Evolutionary conservation across 164 flowering plant genomes (phyloP).

Genomic region (Saururus chinensis): DNA sequence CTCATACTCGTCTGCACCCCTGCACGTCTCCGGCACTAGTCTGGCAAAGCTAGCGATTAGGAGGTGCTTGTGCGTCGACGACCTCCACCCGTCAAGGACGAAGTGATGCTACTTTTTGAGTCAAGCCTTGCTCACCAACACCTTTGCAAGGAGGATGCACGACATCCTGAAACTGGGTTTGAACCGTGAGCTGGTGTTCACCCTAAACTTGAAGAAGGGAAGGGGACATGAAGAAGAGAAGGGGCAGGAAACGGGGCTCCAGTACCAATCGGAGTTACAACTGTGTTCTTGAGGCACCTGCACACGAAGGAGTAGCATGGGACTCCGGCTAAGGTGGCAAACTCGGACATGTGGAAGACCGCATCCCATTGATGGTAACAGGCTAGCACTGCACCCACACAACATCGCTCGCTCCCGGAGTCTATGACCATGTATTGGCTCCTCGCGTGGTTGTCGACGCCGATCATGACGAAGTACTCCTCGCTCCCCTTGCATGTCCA

Average conservation of each 20-base stretch:
- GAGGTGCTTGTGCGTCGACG: no score
- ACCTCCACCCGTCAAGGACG: no score
- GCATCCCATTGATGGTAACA: conserved; percentile 87
- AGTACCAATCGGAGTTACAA: conserved; percentile 50
- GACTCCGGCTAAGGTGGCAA: conserved; percentile 57
- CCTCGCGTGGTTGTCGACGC: conserved; percentile 81
- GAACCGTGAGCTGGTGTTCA: no score
- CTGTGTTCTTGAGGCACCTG: conserved; percentile 30
- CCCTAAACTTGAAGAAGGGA: no score
- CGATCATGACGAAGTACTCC: conserved; percentile 76
- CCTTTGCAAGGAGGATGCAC: no score
- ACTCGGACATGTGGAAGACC: conserved; percentile 60
- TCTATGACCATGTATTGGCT: conserved; percentile 78
- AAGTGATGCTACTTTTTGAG: no score
- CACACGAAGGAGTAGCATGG: conserved; percentile 52
- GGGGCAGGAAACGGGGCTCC: conserved; percentile 56
- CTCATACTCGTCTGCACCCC: no score
- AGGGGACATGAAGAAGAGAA: no score
- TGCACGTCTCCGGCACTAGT: no score
- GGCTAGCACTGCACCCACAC: conserved; percentile 93
- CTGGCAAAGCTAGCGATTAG: no score
- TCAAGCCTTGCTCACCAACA: no score
- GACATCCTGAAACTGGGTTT: no score
- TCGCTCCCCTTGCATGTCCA: conserved; percentile 85
- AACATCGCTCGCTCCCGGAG: conserved; percentile 79